Conservation (phyloP, 202 grass and related monocot species). For the Panicum virgatum region DNA sequence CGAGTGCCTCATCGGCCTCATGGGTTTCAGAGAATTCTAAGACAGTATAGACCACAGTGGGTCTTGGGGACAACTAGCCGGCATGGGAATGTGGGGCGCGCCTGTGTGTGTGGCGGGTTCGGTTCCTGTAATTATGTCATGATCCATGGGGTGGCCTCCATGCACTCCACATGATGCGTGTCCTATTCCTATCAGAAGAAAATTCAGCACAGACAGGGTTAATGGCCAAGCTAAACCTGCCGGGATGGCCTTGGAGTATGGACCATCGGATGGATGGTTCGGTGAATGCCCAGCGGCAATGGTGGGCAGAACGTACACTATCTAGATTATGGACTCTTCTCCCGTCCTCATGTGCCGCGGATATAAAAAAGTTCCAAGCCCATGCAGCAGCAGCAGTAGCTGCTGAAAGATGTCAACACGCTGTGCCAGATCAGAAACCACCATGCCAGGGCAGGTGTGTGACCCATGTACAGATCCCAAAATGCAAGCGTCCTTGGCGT, state of each 20-base stretch:
- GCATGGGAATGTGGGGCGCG: neutral
- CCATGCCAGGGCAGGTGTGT: neutral
- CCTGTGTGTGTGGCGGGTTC: neutral
- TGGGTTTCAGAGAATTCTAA: neutral
- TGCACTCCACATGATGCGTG: slow-evolving; percentile 15
- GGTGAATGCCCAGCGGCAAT: slow-evolving; percentile 3
- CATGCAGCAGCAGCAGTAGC: slow-evolving; percentile 1
- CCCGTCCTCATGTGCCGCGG: slow-evolving; percentile 6
- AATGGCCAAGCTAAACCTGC: neutral
- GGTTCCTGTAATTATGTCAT: neutral
- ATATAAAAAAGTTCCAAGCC: slow-evolving; percentile 5
- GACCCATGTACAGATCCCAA: slow-evolving; percentile 11
- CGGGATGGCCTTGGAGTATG: slow-evolving; percentile 11
- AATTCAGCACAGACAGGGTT: neutral
- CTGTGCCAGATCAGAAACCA: neutral
- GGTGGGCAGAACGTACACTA: neutral
- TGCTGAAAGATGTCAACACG: neutral
- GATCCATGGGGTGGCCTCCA: slow-evolving; percentile 1
- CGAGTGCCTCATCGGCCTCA: neutral
- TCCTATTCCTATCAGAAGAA: neutral
- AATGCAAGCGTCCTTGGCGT: neutral
- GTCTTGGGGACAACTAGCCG: neutral
- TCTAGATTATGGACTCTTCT: slow-evolving; percentile 15
- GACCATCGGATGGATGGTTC: slow-evolving; percentile 34
- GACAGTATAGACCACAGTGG: neutral